Percentiles rank a stretch among this genome's conserved stretches.
phyloP scores from a whole-genome alignment of 2,329 filamentous ascomycete genomes.

The Microdochium paspali region DNA sequence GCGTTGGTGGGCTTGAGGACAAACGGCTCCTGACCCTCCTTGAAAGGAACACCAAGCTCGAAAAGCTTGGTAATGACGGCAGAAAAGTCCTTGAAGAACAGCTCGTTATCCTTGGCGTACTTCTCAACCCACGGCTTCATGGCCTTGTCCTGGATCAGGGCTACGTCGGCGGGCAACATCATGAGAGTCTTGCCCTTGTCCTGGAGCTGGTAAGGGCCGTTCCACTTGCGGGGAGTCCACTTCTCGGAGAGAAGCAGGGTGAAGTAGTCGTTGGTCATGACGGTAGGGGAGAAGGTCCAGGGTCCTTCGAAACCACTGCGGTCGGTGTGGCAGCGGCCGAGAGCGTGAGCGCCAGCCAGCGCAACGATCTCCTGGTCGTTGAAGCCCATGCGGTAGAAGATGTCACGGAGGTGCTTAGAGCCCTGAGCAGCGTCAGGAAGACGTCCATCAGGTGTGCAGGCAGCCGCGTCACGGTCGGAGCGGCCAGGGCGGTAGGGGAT shows the following conservation, averaged over 20 bases:
- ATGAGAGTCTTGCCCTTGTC: conserved; percentile 84
- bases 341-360: conserved; percentile 73
- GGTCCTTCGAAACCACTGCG: conserved; percentile 82
- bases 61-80: conserved; percentile 74
- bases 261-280: conserved; percentile 93
- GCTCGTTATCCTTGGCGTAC: conserved; percentile 84
- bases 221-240: conserved; percentile 88
- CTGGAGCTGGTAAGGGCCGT: conserved; percentile 73
- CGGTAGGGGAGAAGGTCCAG: conserved; percentile 86
- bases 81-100: conserved; percentile 90
- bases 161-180: conserved; percentile 95
- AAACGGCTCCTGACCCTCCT: conserved; percentile 50
- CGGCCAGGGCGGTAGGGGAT: conserved; percentile 88
- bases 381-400: conserved; percentile 97
- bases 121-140: conserved; percentile 74
- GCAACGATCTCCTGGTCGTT: conserved; percentile 95
- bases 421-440: conserved; percentile 71
- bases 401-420: conserved; percentile 72
- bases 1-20: conserved; percentile 51
- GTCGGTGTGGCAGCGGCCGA: conserved; percentile 83
- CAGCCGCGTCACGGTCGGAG: conserved; percentile 64
- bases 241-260: conserved; percentile 81
- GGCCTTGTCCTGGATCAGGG: conserved; percentile 76
- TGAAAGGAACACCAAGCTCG: conserved; percentile 88
- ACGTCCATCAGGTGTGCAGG: conserved; percentile 90